Percentiles rank a stretch among this genome's conserved stretches.
phyloP scores from a whole-genome alignment of 1,139 yeast genomes.

The Hyphopichia wangnamkhiaoensis region DNA sequence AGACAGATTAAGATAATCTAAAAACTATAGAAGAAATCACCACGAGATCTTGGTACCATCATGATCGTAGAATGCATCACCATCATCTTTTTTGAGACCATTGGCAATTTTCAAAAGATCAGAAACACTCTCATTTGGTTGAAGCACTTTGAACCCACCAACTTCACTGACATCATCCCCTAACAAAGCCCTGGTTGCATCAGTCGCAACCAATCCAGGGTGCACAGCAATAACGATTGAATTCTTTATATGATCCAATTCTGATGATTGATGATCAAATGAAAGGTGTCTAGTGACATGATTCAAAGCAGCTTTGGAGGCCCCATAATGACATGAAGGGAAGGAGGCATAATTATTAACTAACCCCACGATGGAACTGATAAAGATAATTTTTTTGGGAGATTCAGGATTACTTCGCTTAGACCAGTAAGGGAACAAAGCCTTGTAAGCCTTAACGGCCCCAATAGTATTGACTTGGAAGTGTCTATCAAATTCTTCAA shows the following conservation, averaged over 20 bases:
- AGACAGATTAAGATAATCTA: no score
- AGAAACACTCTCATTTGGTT: slow-evolving; percentile 9
- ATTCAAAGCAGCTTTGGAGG: slow-evolving; percentile 1
- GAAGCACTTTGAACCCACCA: slow-evolving; percentile 12
- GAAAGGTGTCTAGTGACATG: slow-evolving; percentile 11
- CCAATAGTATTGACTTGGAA: slow-evolving; percentile 10
- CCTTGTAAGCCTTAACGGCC: slow-evolving; percentile 9
- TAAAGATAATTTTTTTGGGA: slow-evolving; percentile 8
- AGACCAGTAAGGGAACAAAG: slow-evolving; percentile 8
- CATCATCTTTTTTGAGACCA: slow-evolving; percentile 3
- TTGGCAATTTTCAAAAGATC: slow-evolving; percentile 6
- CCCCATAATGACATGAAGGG: slow-evolving; percentile 6
- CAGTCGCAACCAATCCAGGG: slow-evolving; percentile 32
- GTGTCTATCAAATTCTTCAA: not conserved
- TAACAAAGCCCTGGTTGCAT: slow-evolving; percentile 15
- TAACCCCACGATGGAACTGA: slow-evolving; percentile 4
- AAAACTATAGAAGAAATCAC: slow-evolving; percentile 2
- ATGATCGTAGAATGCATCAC: slow-evolving; percentile 11
- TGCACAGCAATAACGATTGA: slow-evolving; percentile 22
- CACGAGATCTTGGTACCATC: slow-evolving; percentile 10
- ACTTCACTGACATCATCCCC: not conserved
- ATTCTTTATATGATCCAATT: slow-evolving; percentile 12
- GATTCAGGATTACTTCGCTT: slow-evolving; percentile 7
- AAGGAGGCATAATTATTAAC: slow-evolving; percentile 11
- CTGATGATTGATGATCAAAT: slow-evolving; percentile 11